Base-by-base conservation (phyloP, 2,329 filamentous ascomycete species). In the Trichoderma breve region DNA sequence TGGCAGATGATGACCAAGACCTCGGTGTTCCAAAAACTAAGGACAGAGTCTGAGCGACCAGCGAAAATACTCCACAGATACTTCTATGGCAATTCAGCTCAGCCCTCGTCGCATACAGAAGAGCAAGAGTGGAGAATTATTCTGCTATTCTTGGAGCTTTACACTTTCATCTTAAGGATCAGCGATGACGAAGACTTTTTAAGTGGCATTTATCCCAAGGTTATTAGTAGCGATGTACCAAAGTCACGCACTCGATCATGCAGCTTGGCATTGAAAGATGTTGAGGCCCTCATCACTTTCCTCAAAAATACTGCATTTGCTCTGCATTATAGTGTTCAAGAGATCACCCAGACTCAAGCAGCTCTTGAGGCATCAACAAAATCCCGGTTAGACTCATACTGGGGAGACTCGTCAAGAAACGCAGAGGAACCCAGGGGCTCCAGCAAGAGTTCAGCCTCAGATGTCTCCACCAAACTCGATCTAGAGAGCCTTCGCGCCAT, bases 131-230 rank as follows among this genome's bases (percentile, higher is more conserved):
- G 96, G 96, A 91, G 92, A 21, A 91, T 96, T 1, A 89, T 97
- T 55, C 85, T 98, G 0, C 87, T 99, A 0, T 98, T 99, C 78
- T 86, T 99, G 6, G 96, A 99, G 77, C 87, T 99, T 0, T 99
- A 98, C 79, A 94, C 92, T 2, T 98, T 98, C 79, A 90, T 98
- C 3, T 84, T 98, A 14, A 92, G 96, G 76, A 89, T 98, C 39
- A 97, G 95, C 79, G 96, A 99, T 76, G 96, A 99, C 74, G 95
- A 98, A 75, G 96, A 99, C 76, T 99, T 99, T 79, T 92, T 97
- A 73, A 88, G 89, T 71, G 86, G 86, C 70, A 82, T 88, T 73
- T 83, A 81, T 51, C 83, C 84, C 30, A 75, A 78, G 69, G 72
- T 80, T 34, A 75, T 83, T 24, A 80, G 81, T n/a, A 79, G 76